phyloP scores from a whole-genome alignment of 768 basidiomycete species.

The Trametes elegans region DNA sequence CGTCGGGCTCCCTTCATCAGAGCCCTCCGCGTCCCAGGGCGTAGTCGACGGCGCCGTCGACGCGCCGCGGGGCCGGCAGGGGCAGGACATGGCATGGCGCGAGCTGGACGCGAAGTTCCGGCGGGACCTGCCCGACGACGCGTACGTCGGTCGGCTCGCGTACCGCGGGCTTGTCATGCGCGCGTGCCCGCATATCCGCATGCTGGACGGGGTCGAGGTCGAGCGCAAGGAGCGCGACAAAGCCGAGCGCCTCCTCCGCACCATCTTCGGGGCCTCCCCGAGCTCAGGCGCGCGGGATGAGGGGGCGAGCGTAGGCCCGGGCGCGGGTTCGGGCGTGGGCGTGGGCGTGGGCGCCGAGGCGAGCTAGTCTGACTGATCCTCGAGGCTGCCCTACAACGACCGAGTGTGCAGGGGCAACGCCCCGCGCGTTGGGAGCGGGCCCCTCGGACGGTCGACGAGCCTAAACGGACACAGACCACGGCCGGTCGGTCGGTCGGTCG shows the following conservation, averaged over 20 bases:
- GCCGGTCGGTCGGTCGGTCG: too few species aligned
- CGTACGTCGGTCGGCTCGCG: constrained; percentile 81
- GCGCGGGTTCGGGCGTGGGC: background rate
- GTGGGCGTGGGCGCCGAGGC: constrained; percentile 1
- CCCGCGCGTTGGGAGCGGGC: background rate
- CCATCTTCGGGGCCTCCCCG: constrained; percentile 35
- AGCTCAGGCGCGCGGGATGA: background rate
- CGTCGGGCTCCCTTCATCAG: too few species aligned
- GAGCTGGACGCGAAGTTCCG: constrained; percentile 85
- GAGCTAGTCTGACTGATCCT: constrained; percentile 10
- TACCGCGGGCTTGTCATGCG: constrained; percentile 90
- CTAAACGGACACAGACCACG: too few species aligned
- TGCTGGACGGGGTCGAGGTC: constrained; percentile 87
- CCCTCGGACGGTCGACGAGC: background rate
- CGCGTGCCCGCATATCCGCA: constrained; percentile 58
- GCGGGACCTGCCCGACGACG: constrained; percentile 83
- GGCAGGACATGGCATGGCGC: constrained; percentile 57
- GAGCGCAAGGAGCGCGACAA: constrained; percentile 83
- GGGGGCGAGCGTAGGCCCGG: background rate
- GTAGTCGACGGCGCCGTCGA: background rate
- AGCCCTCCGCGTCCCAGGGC: too few species aligned
- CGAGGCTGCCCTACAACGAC: too few species aligned
- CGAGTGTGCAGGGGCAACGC: background rate
- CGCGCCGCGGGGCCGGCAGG: constrained; percentile 4
- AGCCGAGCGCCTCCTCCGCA: constrained; percentile 65